phyloP scores from a whole-genome alignment of 371 early-diverging fungal genomes.

The Rhizopus arrhizus region DNA sequence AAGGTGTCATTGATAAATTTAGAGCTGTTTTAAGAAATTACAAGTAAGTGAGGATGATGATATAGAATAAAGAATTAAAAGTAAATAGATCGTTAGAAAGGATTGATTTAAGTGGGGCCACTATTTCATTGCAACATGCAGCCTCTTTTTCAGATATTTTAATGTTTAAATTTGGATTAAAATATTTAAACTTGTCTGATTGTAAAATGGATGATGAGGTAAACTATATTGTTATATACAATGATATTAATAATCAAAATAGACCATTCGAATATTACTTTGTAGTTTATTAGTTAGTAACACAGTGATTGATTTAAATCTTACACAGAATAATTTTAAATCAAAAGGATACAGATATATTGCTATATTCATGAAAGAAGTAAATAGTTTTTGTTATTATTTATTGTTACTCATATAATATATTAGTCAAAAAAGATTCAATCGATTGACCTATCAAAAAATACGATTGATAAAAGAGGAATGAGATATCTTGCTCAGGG shows the following conservation, averaged over 20 bases:
- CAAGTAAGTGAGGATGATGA: constrained; percentile 23
- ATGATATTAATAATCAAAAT: constrained; percentile 6
- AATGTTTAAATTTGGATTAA: constrained; percentile 34
- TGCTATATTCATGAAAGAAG: constrained; percentile 50
- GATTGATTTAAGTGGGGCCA: constrained; percentile 26
- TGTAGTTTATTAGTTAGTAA: constrained; percentile 46
- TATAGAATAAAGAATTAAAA: neutral
- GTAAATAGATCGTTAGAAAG: constrained; percentile 1
- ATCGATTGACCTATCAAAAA: constrained; percentile 38
- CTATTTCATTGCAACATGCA: constrained; percentile 24
- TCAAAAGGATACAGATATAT: constrained; percentile 49
- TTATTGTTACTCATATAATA: neutral
- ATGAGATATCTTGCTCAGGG: constrained; percentile 63
- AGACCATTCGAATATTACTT: constrained; percentile 44
- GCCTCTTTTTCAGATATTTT: constrained; percentile 30
- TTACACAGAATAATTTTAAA: constrained; percentile 41
- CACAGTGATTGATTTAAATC: constrained; percentile 27
- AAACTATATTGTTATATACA: constrained; percentile 6
- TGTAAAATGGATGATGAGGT: constrained; percentile 46
- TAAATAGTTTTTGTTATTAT: constrained; percentile 17
- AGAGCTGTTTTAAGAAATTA: constrained; percentile 27
- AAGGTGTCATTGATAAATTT: constrained; percentile 34
- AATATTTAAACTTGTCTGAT: constrained; percentile 31
- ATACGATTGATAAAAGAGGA: constrained; percentile 55
- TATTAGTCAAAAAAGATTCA: constrained; percentile 43